Percentiles rank a stretch among this genome's conserved stretches.
Evolutionary conservation across 768 basidiomycete genomes (phyloP).

Genomic region (Suillus cothurnatus): DNA sequence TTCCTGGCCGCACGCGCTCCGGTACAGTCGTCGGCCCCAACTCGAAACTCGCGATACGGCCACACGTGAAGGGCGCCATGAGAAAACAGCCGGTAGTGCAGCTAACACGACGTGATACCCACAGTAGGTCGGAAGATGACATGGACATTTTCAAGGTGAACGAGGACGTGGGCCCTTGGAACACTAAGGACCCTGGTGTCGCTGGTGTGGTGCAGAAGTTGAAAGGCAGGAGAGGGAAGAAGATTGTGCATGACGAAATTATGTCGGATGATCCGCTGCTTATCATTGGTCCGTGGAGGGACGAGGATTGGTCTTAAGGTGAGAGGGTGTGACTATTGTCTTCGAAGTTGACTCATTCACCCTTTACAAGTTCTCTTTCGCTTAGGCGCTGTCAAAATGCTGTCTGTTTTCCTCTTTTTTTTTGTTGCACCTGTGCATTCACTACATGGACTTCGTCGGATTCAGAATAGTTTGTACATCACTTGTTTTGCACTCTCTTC

Average conservation of each 20-base stretch:
- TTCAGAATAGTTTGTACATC: not conserved
- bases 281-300: conserved; percentile 18
- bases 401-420: not conserved
- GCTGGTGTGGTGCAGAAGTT: conserved; percentile 17
- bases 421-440: not conserved
- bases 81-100: not conserved
- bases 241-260: conserved; percentile 3
- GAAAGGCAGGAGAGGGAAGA: not conserved
- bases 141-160: conserved; percentile 24
- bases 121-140: conserved; percentile 23
- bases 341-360: not conserved
- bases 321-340: conserved; percentile 3
- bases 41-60: conserved; percentile 24
- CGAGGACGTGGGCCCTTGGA: conserved; percentile 12
- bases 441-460: not conserved
- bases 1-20: conserved; percentile 44
- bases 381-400: not conserved
- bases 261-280: conserved; percentile 33
- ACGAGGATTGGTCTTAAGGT: conserved; percentile 13
- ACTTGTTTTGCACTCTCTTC: not conserved
- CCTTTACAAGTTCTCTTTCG: not conserved
- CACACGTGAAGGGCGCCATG: not conserved
- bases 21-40: conserved; percentile 45
- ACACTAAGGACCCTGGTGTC: conserved; percentile 22
- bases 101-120: not conserved